These are phyloP conservation scores for Sclerotinia borealis DNA, from an alignment of 2,329 filamentous ascomycete genomes.

Conservation along the genomic window DNA sequence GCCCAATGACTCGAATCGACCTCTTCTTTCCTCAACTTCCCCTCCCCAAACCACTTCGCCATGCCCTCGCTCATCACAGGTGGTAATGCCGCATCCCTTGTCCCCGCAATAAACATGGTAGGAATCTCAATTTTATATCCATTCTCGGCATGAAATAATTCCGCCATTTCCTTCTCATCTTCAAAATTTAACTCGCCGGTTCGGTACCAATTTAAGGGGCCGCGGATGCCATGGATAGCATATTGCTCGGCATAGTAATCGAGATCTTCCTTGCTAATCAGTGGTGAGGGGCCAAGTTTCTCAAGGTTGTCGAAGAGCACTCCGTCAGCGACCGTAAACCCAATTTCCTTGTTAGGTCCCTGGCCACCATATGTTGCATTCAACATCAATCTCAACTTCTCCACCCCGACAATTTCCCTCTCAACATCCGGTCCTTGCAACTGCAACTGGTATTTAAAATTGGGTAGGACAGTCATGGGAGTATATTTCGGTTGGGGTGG, in stretches of 20 bases:
- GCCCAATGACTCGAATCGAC: constrained; percentile 78
- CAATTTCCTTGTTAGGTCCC: constrained; percentile 47
- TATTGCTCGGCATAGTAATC: constrained; percentile 73
- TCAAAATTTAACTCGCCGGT: constrained; percentile 65
- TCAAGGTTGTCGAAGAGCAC: constrained; percentile 57
- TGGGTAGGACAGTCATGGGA: constrained; percentile 51
- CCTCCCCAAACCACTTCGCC: constrained; percentile 50
- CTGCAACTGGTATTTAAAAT: constrained; percentile 81
- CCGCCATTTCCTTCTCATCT: constrained; percentile 60
- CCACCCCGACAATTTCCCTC: constrained; percentile 47
- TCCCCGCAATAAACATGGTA: constrained; percentile 68
- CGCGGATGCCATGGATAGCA: constrained; percentile 64
- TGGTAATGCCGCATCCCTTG: constrained; percentile 65
- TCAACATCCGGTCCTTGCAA: constrained; percentile 65
- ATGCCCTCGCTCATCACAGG: constrained; percentile 66
- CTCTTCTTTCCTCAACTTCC: constrained; percentile 51
- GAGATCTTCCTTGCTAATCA: constrained; percentile 64
- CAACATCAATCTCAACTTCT: constrained; percentile 64
- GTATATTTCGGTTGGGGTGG: constrained; percentile 48
- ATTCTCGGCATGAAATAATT: constrained; percentile 50
- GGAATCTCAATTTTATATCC: constrained; percentile 53
- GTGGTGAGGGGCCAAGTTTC: constrained; percentile 47
- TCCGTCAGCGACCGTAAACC: constrained; percentile 56
- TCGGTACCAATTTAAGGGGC: constrained; percentile 86
- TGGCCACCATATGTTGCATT: constrained; percentile 63